Evolutionary conservation across 2,329 filamentous ascomycete species (phyloP), one percentile per base, ranked within the genome.

Genomic region (Ploettnerulaceae sp.): DNA sequence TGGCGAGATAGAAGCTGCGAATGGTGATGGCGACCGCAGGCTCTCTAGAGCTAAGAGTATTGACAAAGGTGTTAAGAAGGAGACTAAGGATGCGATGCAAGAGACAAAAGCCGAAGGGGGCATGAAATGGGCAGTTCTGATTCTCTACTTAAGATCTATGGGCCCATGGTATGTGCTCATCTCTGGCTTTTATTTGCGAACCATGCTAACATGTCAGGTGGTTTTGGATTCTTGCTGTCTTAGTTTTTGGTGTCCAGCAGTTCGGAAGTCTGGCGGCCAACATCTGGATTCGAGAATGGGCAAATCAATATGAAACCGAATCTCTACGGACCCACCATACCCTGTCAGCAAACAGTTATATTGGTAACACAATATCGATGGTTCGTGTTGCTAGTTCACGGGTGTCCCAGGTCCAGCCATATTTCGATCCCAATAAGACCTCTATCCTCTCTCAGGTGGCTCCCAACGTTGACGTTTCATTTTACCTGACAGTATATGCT

Each of bases 211-310:
- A 14, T 32, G 22, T 14, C 29, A 62, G 60, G 60, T 90, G 88
- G 75, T 98, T 95, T 70, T 98, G 93, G 93, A 66, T 84, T 37
- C 70, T 86, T 26, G 86, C 90, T 15, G 68, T 82, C 11, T 56
- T 82, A 4, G 82, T 90, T 28, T 97, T 98, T 61, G 75, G 76
- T 21, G 70, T 84, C 34, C 90, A 96, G 63, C 93, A 98, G 64
- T 65, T 95, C 25, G 85, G 86, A 3, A 86, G 86, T 18, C 84
- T 97, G 2, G 88, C 85, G 0, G 94, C 89, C 26, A 96, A 93
- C 60, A 69, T 96, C 40, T 98, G 93, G 93, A 95, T 98, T 59
- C 80, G 88, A 57, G 75, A 91, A 64, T 98, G 93, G 93, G 86
- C 91, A 12, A 95, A 96, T 64, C 84, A 93, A 50, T 97, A 97